Conservation (phyloP, 768 basidiomycete species). For the Tricholoma sp. region DNA sequence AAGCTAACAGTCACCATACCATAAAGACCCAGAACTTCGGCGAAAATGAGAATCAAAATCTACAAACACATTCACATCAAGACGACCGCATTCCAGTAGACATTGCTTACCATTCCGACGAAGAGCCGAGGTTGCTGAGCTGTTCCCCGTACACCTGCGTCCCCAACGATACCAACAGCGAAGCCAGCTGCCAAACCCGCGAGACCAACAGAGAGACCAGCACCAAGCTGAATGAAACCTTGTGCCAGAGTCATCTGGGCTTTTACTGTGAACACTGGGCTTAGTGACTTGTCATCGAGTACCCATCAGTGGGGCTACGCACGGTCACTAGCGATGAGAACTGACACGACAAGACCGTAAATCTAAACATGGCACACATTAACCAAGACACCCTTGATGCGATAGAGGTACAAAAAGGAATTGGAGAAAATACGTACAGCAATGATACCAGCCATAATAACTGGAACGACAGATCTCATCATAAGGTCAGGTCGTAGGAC, state of each 20-base stretch:
- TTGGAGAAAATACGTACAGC: conserved; percentile 59
- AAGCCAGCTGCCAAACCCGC: conserved; percentile 97
- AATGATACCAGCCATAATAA: conserved; percentile 99
- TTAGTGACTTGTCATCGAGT: not conserved
- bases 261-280: conserved; percentile 40
- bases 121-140: conserved; percentile 94
- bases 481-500: conserved; percentile 94
- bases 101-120: conserved; percentile 77
- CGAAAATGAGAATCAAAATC: conserved; percentile 98
- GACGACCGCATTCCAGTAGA: not conserved
- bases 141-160: conserved; percentile 96
- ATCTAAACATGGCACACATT: conserved; percentile 44
- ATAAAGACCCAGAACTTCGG: conserved; percentile 55
- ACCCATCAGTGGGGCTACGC: conserved; percentile 30
- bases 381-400: not conserved
- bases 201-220: conserved; percentile 87
- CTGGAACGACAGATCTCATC: conserved; percentile 97
- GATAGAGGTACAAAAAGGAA: not conserved
- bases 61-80: not conserved
- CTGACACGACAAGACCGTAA: conserved; percentile 98
- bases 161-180: conserved; percentile 97
- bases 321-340: conserved; percentile 87
- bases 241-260: conserved; percentile 85
- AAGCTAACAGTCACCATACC: conserved; percentile 14
- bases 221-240: conserved; percentile 92